Evolutionary conservation across 306 rosid species (phyloP).

Genomic region (Calophaca sinica): DNA sequence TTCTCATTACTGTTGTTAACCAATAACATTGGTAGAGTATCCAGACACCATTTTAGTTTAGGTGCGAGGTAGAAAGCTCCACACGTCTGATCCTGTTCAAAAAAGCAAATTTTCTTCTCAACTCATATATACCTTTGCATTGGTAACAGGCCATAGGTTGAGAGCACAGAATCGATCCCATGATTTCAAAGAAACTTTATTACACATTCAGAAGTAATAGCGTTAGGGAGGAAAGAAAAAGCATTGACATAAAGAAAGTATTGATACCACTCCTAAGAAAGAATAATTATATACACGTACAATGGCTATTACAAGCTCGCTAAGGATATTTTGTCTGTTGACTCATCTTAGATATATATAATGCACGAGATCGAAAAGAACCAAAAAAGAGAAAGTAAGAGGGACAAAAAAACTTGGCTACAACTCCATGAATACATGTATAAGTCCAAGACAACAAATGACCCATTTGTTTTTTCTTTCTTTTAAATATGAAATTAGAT

Average conservation of each 20-base stretch:
- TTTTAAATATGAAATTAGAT: constrained; percentile 32
- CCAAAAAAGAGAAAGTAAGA: background rate
- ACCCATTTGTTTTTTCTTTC: constrained; percentile 5
- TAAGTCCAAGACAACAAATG: constrained; percentile 15
- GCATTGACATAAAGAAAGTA: constrained; percentile 2
- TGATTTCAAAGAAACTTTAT: constrained; percentile 30
- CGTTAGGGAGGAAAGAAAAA: background rate
- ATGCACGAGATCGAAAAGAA: constrained; percentile 37
- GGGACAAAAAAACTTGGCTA: constrained; percentile 39
- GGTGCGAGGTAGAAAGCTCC: background rate
- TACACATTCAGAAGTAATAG: constrained; percentile 11
- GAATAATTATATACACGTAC: constrained; percentile 54
- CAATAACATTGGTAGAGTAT: background rate
- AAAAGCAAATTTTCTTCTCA: background rate
- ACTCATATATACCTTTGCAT: no score
- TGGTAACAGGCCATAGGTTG: background rate
- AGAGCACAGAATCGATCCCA: background rate
- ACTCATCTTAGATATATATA: constrained; percentile 39
- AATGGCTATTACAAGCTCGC: constrained; percentile 39
- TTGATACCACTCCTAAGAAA: constrained; percentile 15
- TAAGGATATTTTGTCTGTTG: constrained; percentile 22
- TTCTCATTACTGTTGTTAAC: no score
- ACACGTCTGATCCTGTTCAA: background rate
- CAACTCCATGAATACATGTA: constrained; percentile 32
- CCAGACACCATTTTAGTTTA: background rate